Evolutionary conservation across 1,284 basidiomycete species (phyloP), one percentile per base, ranked within the genome.

Genomic region (Malassezia dermatis): DNA sequence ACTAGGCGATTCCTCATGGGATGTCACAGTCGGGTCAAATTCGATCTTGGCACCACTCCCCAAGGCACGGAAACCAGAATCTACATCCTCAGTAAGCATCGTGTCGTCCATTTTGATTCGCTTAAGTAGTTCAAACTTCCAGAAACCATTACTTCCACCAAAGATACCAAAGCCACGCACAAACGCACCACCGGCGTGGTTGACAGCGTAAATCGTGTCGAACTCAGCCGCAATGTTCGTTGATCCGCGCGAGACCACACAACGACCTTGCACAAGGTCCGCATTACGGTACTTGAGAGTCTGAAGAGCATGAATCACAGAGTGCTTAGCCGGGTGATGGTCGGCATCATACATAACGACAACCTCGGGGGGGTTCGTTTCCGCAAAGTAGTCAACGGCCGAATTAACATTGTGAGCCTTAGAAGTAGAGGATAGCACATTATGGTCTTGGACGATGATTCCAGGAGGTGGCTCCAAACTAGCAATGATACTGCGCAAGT

Each of bases 31-130:
- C 32, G 68, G 56, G 28, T 67, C 65, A 56, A 69, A 71, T 24
- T 60, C 64, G 50, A 69, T 64, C 4, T 64, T 53, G 1, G 69
- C 69, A 35, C 69, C 69, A 1, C 63, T 66, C 52, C 59, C 66
- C 55, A 71, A 64, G 24, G 67, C 69, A 1, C 69, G 62, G 45
- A 71, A 51, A 3, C 66, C 62, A 31, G 62, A 62, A 51, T 71
- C 67, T 28, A 71, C 69, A 51, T 70, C 68, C 44, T 70, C 68
- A 27, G 68, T 69, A 15, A 69, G 51, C 66, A 70, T 69, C 32
- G 65, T 58, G 45, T 62, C 63, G 37, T 69, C 59, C 62, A 70
- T 64, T 3, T 62, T 62, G 6, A 71, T 48, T 15, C 66, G 56
- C 21, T 56, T 56, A 26, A 71, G 61, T 24, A 71, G 51, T 27